Conservation (phyloP, 140 eudicot species). For the Cichorium intybus region DNA sequence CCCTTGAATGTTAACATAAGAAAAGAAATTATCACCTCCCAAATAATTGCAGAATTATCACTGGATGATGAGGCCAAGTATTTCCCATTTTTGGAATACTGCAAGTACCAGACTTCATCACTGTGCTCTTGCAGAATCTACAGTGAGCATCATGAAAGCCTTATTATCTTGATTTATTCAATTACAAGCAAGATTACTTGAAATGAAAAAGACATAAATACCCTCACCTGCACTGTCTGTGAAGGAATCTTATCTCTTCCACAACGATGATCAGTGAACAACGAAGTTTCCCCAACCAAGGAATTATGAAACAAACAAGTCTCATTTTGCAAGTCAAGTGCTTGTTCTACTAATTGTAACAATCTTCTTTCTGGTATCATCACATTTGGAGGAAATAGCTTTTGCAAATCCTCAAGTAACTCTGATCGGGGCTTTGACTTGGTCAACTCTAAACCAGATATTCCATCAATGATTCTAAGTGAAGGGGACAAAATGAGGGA, state of each 20-base stretch:
- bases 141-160: neutral
- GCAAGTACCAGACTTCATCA: slow-evolving; percentile 84
- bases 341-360: slow-evolving; percentile 72
- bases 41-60: slow-evolving; percentile 59
- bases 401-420: slow-evolving; percentile 57
- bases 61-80: slow-evolving; percentile 81
- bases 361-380: slow-evolving; percentile 62
- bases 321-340: slow-evolving; percentile 56
- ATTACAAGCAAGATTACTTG: neutral
- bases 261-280: slow-evolving; percentile 67
- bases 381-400: slow-evolving; percentile 59
- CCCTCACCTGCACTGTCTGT: slow-evolving; percentile 56
- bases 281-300: slow-evolving; percentile 51
- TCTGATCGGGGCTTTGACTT: slow-evolving; percentile 42
- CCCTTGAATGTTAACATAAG: slow-evolving; percentile 5
- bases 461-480: slow-evolving; percentile 27
- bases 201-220: slow-evolving; percentile 4
- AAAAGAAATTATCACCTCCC: slow-evolving; percentile 54
- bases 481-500: slow-evolving; percentile 40
- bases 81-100: slow-evolving; percentile 68
- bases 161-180: neutral
- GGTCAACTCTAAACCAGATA: slow-evolving; percentile 30
- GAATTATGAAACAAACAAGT: slow-evolving; percentile 63
- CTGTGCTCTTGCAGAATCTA: slow-evolving; percentile 57
- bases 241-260: slow-evolving; percentile 70